These are phyloP conservation scores for Jatropha podagrica DNA, from an alignment of 441 rosid species.

Conservation along the genomic window DNA sequence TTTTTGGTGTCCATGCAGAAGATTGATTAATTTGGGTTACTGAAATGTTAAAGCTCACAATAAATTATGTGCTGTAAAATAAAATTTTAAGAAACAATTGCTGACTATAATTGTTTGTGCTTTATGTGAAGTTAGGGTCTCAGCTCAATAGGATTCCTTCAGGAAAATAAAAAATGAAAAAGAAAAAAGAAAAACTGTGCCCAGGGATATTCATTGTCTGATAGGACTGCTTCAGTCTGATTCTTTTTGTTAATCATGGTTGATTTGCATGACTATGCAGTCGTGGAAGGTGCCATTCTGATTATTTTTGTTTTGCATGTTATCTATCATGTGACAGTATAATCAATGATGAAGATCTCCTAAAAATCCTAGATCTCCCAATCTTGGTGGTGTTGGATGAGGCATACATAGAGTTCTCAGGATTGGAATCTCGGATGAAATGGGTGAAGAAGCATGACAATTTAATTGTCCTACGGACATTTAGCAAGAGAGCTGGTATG, in stretches of 20 bases:
- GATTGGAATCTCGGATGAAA: constrained; percentile 75
- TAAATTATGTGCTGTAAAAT: background rate
- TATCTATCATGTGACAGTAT: constrained; percentile 39
- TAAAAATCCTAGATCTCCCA: constrained; percentile 80
- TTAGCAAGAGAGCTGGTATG: constrained; percentile 98
- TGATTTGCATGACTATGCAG: background rate
- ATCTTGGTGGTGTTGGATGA: constrained; percentile 92
- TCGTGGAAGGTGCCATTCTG: background rate
- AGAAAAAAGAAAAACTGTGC: background rate
- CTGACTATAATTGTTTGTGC: background rate
- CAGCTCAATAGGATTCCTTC: background rate
- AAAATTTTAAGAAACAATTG: background rate
- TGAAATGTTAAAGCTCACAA: background rate
- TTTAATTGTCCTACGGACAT: constrained; percentile 85
- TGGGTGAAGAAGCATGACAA: constrained; percentile 96
- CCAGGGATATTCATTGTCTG: background rate
- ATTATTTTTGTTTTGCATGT: constrained; percentile 7
- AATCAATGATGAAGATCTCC: constrained; percentile 76
- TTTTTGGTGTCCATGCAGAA: background rate
- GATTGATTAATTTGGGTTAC: background rate
- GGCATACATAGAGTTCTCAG: constrained; percentile 93
- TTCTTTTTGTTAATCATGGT: background rate
- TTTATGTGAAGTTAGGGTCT: background rate
- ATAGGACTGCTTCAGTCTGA: too few relatives aligned
- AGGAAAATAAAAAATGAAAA: background rate